Percentiles rank a stretch among this genome's conserved stretches.
Conservation (phyloP, 73 alveolate genomes). For the Paraurostyla sp. region DNA sequence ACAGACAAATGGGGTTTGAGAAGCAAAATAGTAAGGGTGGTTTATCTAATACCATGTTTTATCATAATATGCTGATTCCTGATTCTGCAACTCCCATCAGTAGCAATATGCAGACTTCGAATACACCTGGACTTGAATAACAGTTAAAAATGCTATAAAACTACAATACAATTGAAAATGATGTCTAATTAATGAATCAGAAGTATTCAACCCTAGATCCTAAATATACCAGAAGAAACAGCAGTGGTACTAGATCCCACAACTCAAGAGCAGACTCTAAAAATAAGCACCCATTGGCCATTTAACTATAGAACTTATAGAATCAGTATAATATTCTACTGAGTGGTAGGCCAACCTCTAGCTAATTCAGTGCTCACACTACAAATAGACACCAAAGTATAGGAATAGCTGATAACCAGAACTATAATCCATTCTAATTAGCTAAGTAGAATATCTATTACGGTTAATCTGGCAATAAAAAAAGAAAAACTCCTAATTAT, state of each 20-base stretch:
- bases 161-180: not conserved
- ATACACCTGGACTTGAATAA: conserved; percentile 4
- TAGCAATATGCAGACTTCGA: conserved; percentile 2
- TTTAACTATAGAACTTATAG: not conserved
- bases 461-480: not conserved
- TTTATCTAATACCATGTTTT: not conserved
- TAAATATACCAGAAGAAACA: not conserved
- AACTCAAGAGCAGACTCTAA: not conserved
- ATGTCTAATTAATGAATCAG: not conserved
- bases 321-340: not conserved
- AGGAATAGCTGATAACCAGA: too few relatives aligned
- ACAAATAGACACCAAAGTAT: not conserved
- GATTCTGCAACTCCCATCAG: conserved; percentile 11
- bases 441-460: not conserved
- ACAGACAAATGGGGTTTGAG: not conserved
- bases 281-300: not conserved
- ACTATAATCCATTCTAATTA: conserved; percentile 9
- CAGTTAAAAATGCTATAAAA: not conserved
- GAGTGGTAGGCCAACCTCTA: not conserved
- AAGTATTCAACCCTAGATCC: not conserved
- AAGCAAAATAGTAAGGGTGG: conserved; percentile 21
- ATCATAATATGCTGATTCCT: conserved; percentile 9
- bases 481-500: conserved; percentile 28
- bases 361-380: too few relatives aligned
- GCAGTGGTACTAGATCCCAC: too few relatives aligned